A percentile compares a stretch with the other conserved stretches of the same genome.
These are phyloP conservation scores for Solanum pennellii DNA, from an alignment of 257 asterid species.

Conservation along the genomic window DNA sequence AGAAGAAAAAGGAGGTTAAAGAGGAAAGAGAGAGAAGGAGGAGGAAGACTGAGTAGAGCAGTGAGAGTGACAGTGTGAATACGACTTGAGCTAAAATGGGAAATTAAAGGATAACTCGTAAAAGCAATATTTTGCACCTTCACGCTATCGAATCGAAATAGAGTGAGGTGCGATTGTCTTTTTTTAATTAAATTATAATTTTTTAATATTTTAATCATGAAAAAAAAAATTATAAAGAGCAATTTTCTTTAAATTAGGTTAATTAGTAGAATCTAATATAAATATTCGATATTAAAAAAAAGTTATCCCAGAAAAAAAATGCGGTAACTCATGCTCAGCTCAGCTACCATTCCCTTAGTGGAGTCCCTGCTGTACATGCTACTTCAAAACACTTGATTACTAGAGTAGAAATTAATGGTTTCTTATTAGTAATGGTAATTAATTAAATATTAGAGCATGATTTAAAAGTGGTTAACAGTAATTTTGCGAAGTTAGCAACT, in stretches of 20 bases:
- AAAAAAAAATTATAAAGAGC: fast-evolving
- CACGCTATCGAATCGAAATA: neutral
- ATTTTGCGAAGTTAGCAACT: neutral
- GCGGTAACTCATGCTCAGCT: neutral
- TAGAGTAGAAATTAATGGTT: neutral
- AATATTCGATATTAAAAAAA: neutral
- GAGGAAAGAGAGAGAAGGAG: neutral
- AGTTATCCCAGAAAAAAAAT: neutral
- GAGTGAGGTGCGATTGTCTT: no score
- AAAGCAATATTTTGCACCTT: neutral
- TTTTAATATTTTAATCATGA: fast-evolving
- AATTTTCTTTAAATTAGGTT: fast-evolving
- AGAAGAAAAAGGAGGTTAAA: neutral
- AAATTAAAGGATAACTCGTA: neutral
- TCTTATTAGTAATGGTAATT: neutral
- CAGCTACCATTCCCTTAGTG: neutral
- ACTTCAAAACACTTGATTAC: neutral
- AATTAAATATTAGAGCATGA: neutral
- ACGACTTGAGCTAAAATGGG: neutral
- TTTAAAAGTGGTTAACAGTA: neutral
- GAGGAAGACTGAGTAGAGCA: neutral
- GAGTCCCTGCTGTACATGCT: neutral
- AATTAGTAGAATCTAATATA: neutral
- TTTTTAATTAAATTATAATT: neutral
- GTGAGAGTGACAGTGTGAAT: constrained; percentile 5